These are phyloP conservation scores for Rhizoclosmatium globosum DNA, from an alignment of 192 early-diverging fungal genomes.

Conservation along the genomic window DNA sequence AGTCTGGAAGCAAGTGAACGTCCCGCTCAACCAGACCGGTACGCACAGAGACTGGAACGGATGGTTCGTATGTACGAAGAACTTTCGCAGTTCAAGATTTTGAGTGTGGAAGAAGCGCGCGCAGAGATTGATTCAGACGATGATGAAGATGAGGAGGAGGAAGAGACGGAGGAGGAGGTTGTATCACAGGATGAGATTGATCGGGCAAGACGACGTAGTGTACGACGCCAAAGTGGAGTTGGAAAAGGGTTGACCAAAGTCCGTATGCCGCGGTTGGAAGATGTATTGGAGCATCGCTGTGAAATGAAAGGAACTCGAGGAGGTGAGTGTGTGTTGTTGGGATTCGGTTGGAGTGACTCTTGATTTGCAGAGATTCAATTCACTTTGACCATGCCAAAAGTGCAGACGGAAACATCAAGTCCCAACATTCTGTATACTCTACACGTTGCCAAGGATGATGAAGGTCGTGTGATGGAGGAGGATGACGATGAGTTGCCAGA, in stretches of 20 bases:
- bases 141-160: constrained; percentile 28
- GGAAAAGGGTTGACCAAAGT: background rate
- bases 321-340: constrained; percentile 33
- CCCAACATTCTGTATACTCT: constrained; percentile 29
- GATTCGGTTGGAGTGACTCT: background rate
- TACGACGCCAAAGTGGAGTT: constrained; percentile 12
- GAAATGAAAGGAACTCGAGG: constrained; percentile 39
- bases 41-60: constrained; percentile 45
- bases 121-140: constrained; percentile 9
- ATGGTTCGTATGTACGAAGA: constrained; percentile 53
- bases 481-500: constrained; percentile 35
- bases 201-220: constrained; percentile 19
- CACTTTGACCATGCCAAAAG: constrained; percentile 37
- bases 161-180: constrained; percentile 14
- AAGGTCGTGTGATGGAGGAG: constrained; percentile 19
- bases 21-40: constrained; percentile 39
- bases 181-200: constrained; percentile 30
- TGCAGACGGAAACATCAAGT: constrained; percentile 19
- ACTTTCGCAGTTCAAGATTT: constrained; percentile 45
- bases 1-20: constrained; percentile 5
- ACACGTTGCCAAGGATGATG: constrained; percentile 18
- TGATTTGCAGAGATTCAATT: constrained; percentile 37
- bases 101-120: constrained; percentile 44
- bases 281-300: constrained; percentile 35
- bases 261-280: constrained; percentile 8